Conservation (phyloP, 2,329 filamentous ascomycete species). For the Paraconiothyrium brasiliense region DNA sequence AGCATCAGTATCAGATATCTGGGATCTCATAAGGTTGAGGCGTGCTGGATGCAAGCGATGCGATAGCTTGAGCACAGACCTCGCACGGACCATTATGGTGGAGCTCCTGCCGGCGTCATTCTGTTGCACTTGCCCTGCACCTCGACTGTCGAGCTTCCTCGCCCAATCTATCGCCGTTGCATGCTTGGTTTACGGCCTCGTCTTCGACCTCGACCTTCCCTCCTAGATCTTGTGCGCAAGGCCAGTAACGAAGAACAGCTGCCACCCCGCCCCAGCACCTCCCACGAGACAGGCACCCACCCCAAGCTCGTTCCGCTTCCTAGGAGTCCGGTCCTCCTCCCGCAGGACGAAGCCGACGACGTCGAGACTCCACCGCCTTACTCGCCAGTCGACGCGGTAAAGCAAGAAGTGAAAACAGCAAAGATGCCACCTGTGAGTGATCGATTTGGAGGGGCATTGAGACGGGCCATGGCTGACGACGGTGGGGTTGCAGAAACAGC, state of each 20-base stretch:
- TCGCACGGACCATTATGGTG: background rate
- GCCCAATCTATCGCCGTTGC: slow-evolving; percentile 41
- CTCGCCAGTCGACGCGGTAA: slow-evolving; percentile 24
- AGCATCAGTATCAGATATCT: too few species aligned
- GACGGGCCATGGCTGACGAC: slow-evolving; percentile 35
- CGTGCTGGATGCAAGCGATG: slow-evolving; percentile 5
- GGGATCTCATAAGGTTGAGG: background rate
- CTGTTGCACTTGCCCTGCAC: slow-evolving; percentile 17
- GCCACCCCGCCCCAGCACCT: slow-evolving; percentile 44
- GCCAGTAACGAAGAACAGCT: slow-evolving; percentile 59
- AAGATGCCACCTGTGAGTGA: slow-evolving; percentile 52
- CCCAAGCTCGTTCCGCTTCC: slow-evolving; percentile 48
- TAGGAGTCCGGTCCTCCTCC: slow-evolving; percentile 43
- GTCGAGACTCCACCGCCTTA: slow-evolving; percentile 39
- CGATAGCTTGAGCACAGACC: slow-evolving; percentile 19
- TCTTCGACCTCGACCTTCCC: slow-evolving; percentile 67
- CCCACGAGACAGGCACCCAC: slow-evolving; percentile 39
- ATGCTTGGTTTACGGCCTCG: slow-evolving; percentile 68
- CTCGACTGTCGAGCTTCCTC: slow-evolving; percentile 23
- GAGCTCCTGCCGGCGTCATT: slow-evolving; percentile 18
- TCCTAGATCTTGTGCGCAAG: slow-evolving; percentile 68
- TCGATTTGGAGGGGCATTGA: slow-evolving; percentile 11
- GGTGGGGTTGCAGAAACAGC: slow-evolving; percentile 40
- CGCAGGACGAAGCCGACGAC: slow-evolving; percentile 27
- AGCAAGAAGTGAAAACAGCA: slow-evolving; percentile 18